These are phyloP conservation scores for Lathyrus aphaca DNA, from an alignment of 306 rosid species.

Conservation along the genomic window DNA sequence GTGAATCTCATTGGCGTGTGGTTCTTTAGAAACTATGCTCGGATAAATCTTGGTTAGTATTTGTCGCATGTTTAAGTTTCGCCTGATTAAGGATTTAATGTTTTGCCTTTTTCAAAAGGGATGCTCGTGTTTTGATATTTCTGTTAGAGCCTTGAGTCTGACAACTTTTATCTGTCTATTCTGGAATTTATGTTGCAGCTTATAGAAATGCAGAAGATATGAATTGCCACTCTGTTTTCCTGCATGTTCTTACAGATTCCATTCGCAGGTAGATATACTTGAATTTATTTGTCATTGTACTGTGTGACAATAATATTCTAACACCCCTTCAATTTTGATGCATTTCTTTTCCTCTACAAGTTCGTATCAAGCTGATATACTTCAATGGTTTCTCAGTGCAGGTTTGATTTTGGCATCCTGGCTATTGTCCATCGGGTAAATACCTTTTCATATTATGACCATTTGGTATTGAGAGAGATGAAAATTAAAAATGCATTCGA, in stretches of 20 bases:
- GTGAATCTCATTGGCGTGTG: constrained; percentile 98
- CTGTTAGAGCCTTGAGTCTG: constrained; percentile 26
- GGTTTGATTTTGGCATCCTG: constrained; percentile 96
- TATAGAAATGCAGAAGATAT: constrained; percentile 98
- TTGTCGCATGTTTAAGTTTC: constrained; percentile 28
- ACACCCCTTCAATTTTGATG: constrained; percentile 8
- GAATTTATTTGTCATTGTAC: constrained; percentile 24
- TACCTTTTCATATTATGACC: constrained; percentile 31
- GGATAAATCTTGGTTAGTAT: constrained; percentile 82
- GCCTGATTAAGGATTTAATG: constrained; percentile 16
- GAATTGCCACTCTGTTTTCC: constrained; percentile 90
- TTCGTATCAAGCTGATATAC: constrained; percentile 49
- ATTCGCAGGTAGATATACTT: constrained; percentile 81
- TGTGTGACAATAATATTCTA: constrained; percentile 13
- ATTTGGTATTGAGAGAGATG: neutral
- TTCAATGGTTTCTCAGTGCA: constrained; percentile 80
- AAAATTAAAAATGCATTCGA: constrained; percentile 1
- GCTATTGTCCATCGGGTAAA: constrained; percentile 91
- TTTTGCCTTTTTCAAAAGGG: constrained; percentile 15
- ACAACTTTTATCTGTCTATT: constrained; percentile 35
- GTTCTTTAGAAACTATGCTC: constrained; percentile 99
- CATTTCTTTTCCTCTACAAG: constrained; percentile 31
- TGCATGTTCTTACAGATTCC: constrained; percentile 96
- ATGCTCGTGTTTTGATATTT: constrained; percentile 12
- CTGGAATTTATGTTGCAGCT: constrained; percentile 54